These are phyloP conservation scores for Nymphaea colorata DNA, from an alignment of 164 flowering plant genomes.

Conservation along the genomic window DNA sequence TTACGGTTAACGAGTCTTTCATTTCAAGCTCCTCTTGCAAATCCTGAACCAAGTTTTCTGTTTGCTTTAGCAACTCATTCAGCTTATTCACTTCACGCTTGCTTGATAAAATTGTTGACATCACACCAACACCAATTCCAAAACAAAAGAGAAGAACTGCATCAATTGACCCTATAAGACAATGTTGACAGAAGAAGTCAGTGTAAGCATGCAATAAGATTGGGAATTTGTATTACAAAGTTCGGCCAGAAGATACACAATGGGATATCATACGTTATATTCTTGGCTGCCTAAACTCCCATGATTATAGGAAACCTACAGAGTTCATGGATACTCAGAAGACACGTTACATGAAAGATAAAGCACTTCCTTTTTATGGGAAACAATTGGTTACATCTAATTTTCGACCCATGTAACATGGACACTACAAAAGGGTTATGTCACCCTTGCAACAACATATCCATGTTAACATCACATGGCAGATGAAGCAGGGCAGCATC, in stretches of 20 bases:
- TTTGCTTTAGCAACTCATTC: slow-evolving; percentile 45
- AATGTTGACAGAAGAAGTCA: slow-evolving; percentile 2
- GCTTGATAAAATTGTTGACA: slow-evolving; percentile 29
- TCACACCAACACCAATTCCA: slow-evolving; percentile 55
- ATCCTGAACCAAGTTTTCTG: slow-evolving; percentile 70
- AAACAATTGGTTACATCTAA: no score
- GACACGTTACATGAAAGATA: background rate
- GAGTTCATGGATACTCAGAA: no score
- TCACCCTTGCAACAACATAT: no score
- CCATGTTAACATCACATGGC: no score
- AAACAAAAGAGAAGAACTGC: slow-evolving; percentile 30
- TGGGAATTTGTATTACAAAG: background rate
- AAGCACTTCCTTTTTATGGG: background rate
- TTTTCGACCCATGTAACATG: no score
- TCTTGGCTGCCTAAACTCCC: no score
- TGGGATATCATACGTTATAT: background rate
- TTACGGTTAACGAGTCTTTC: slow-evolving; percentile 71
- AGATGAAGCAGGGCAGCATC: no score
- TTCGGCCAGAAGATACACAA: background rate
- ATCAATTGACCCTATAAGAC: slow-evolving; percentile 26
- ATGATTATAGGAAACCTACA: no score
- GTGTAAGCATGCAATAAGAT: background rate
- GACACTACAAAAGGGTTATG: no score
- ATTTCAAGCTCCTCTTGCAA: slow-evolving; percentile 86
- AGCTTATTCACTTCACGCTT: slow-evolving; percentile 50